Conservation (phyloP, 2,329 filamentous ascomycete species). For the Alternaria brassicae region DNA sequence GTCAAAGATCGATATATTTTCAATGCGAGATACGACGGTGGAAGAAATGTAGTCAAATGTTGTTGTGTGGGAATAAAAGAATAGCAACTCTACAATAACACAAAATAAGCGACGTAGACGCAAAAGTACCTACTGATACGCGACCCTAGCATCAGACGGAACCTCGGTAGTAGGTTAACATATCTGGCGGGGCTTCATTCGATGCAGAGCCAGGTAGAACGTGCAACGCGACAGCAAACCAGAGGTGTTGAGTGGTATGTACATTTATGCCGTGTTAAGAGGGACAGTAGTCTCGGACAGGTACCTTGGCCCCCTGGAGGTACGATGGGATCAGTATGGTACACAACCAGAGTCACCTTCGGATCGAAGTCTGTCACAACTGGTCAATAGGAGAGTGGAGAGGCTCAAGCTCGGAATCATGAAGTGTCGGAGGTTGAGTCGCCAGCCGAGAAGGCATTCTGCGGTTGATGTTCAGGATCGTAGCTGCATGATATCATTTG, state of each 20-base stretch:
- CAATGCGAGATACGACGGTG: neutral
- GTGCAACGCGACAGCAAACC: conserved; percentile 3
- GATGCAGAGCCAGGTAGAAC: neutral
- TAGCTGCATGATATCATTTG: neutral
- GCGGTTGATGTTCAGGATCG: neutral
- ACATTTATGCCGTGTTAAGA: neutral
- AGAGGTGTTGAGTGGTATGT: neutral
- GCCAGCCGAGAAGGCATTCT: neutral
- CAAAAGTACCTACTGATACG: neutral
- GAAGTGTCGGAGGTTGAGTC: neutral
- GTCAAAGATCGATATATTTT: neutral
- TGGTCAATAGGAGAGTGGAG: too few relatives aligned
- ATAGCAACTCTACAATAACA: neutral
- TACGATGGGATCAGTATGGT: neutral
- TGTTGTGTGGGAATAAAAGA: neutral
- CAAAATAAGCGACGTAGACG: neutral
- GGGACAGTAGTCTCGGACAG: neutral
- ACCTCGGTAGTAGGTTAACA: conserved; percentile 10
- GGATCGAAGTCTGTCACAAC: too few relatives aligned
- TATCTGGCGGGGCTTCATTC: conserved; percentile 1
- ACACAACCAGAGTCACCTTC: neutral
- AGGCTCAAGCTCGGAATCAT: too few relatives aligned
- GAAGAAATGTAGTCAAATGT: neutral
- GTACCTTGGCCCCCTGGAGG: neutral
- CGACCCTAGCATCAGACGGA: neutral